Base-by-base conservation (phyloP, 768 basidiomycete species). In the Boletus tomentosulus region DNA sequence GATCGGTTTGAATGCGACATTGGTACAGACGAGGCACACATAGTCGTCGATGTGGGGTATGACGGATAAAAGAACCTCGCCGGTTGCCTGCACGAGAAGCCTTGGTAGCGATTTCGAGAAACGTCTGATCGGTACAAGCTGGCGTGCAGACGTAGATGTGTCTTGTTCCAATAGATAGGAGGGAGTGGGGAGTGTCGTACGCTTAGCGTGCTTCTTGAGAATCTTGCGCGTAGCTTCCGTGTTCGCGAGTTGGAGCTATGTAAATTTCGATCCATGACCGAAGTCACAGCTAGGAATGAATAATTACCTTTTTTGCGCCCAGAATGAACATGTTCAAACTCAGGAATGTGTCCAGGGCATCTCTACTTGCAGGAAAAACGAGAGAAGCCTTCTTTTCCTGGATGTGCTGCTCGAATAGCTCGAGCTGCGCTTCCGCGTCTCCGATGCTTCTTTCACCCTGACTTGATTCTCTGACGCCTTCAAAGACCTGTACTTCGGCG, bases 1-100 rank as follows among this genome's bases (percentile, higher is more conserved):
- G 48, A 96, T 87, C 0, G 95, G 95, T 68, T 92, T 93, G 78
- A 94, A 98, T 6, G 93, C 95, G 58, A 98, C 84, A 55, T 80
- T 82, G 3, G 86, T 89, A 71, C 95, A 97, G 54, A 97, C 95
- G 37, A 87, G 74, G 61, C 94, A 98, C 1, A 82, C 73, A 66
- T 94, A 97, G 70, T 96, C 89, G 54, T 92, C 88, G 12, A 91
- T 71, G 51, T 82, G 81, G 3, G 90, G 90, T 19, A 92, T 79
- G 50, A 93, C 72, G 0, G 93, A 91, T 3, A 97, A 75, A 2
- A 97, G 76, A 0, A 80, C 90, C 65, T 89, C 84, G 22, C 89
- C 88, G 38, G 97, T 77, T 4, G 88, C 88, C 63, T 93, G 86
- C 3, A 95, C 83, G 31, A 98, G 79, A 39, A 84, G 74, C 48